Conservation (phyloP, 2,329 filamentous ascomycete genomes). For the Penicillium rolfsii region DNA sequence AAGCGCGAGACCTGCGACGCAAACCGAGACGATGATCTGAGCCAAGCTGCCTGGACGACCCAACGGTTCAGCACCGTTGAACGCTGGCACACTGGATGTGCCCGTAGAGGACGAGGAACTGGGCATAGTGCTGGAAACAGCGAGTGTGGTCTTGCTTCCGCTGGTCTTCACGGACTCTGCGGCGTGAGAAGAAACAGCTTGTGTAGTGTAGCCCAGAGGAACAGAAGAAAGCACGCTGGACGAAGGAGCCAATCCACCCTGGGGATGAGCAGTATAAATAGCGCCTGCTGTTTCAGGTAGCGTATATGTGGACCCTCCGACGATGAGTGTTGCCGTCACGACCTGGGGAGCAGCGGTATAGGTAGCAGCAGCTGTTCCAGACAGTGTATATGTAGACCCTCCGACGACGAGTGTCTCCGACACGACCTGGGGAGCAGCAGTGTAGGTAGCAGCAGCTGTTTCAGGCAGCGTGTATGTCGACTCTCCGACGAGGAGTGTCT, state of each 20-base stretch:
- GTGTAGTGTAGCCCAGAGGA: not conserved
- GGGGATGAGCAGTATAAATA: not conserved
- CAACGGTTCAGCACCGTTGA: constrained; percentile 2
- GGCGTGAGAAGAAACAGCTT: not conserved
- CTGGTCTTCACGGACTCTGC: not conserved
- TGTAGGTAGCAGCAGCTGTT: not conserved
- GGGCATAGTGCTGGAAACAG: not conserved
- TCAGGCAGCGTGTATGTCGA: not conserved
- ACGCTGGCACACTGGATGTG: not conserved
- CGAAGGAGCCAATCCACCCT: not conserved
- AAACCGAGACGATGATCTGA: not conserved
- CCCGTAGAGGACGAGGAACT: not conserved
- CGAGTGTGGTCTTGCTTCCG: not conserved
- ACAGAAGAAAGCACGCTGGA: not conserved
- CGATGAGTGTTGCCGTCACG: not conserved
- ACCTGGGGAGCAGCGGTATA: not conserved
- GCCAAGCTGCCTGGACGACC: not conserved
- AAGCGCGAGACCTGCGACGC: not conserved
- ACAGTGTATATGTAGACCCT: not conserved
- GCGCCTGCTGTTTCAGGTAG: not conserved
- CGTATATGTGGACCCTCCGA: not conserved
- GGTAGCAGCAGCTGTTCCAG: not conserved
- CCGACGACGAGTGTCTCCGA: not conserved
- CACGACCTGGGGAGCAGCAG: not conserved
- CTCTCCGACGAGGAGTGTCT: not conserved